Evolutionary conservation across 345 rosid genomes (phyloP), one percentile per base, ranked within the genome.

Genomic region (Eucalyptus fibrosa): DNA sequence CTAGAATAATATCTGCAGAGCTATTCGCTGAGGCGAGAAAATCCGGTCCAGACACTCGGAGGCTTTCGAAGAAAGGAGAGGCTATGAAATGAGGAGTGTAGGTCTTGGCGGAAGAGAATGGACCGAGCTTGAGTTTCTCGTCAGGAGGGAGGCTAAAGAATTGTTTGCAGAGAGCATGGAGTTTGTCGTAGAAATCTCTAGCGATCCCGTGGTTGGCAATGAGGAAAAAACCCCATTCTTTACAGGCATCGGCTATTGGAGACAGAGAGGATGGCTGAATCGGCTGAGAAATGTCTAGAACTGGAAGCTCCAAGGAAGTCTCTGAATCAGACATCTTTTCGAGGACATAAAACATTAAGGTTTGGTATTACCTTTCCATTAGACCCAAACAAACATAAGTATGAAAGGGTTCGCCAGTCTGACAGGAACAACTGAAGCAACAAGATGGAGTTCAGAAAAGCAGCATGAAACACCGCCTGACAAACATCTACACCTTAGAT

Each of bases 31-130:
- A 96, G 51, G 89, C 50, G 49, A 93, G 92, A 93, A 95, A 97
- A 89, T 95, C 96, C 1, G 98, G 97, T 86, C 98, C 96, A 16
- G 94, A 91, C 30, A 97, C 95, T 44, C 92, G 89, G 16, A 97
- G 91, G 91, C 99, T 95, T 88, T 96, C 97, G 65, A 96, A 97
- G 89, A 93, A 97, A 32, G 98, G 98, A 53, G 97, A 97, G 47
- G 98, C 99, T 56, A 97, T 95, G 93, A 94, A 93, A 60, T 89
- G 95, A 81, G 98, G 97, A 85, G 97, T 94, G 90, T 94, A 96
- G 30, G 94, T 91, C 89, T 93, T 94, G 40, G 92, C 80, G 56
- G 82, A 42, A 5, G 96, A 91, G 23, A 91, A 89, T 11, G 96
- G 96, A 14, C 96, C 95, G 30, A 96, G 94, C 94, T 94, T 95